Conservation (phyloP, 345 rosid genomes). For the Lumnitzera littorea region DNA sequence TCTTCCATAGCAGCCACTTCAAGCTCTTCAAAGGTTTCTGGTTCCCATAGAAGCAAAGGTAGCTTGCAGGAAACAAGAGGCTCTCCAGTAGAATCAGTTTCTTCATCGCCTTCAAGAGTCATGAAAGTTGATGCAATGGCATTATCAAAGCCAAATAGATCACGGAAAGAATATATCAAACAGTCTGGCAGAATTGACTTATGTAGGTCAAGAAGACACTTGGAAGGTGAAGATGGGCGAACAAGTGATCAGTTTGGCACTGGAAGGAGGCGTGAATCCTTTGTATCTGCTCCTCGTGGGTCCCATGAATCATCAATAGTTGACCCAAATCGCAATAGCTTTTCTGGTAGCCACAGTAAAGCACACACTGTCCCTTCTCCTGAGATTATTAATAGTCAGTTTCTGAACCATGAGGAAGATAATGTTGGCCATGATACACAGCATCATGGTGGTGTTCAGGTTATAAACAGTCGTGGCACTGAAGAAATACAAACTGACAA, state of each 20-base stretch:
- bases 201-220: slow-evolving; percentile 40
- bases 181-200: slow-evolving; percentile 31
- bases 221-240: slow-evolving; percentile 58
- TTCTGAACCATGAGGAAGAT: slow-evolving; percentile 33
- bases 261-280: slow-evolving; percentile 32
- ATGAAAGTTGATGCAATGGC: slow-evolving; percentile 19
- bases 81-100: slow-evolving; percentile 48
- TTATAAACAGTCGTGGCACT: slow-evolving; percentile 20
- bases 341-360: slow-evolving; percentile 38
- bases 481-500: slow-evolving; percentile 41
- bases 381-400: slow-evolving; percentile 22
- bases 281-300: not conserved
- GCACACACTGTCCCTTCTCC: slow-evolving; percentile 32
- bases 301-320: slow-evolving; percentile 18
- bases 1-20: slow-evolving; percentile 67
- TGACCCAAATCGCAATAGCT: slow-evolving; percentile 30
- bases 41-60: slow-evolving; percentile 33
- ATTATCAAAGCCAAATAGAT: slow-evolving; percentile 52
- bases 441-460: slow-evolving; percentile 18
- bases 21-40: slow-evolving; percentile 89
- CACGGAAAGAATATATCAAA: slow-evolving; percentile 37
- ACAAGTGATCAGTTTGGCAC: slow-evolving; percentile 53
- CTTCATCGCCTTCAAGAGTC: slow-evolving; percentile 40
- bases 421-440: slow-evolving; percentile 27
- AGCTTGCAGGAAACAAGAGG: slow-evolving; percentile 27